Evolutionary conservation across 2,329 filamentous ascomycete species (phyloP), one percentile per base, ranked within the genome.

Genomic region (Pseudogymnoascus sp.): DNA sequence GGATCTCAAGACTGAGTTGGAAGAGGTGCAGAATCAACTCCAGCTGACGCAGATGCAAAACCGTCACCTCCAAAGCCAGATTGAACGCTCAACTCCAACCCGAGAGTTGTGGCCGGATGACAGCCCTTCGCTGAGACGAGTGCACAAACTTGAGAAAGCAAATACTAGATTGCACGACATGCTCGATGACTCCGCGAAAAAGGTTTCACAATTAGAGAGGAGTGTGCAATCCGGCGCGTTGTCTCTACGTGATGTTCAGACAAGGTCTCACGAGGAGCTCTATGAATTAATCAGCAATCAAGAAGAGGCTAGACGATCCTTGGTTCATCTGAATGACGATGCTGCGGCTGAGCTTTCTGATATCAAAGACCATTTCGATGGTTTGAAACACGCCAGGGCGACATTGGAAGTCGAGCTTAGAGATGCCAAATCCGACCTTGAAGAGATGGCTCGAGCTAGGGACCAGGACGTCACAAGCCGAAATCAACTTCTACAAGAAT

Each of bases 21-120:
- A 97, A 72, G 87, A 96, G 73, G 81, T 96, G 26, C 93, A 97
- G 72, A 97, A 95, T 72, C 91, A 96, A 72, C 82, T 97, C 59
- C 93, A 97, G 71, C 84, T 97, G 72, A 87, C 89, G 4, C 89
- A 97, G 74, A 96, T 97, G 90, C 90, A 95, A 68, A 97, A 96
- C 74, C 86, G 89, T 35, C 92, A 97, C 70, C 83, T 97, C 5
- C 90, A 96, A 71, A 92, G 85, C 70, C 92, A 97, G 71, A 78
- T 97, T 41, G 89, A 93, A 39, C 84, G 89, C 54, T 77, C 77
- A 8, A 86, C 84, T 0, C 84, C 87, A 2, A 76, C 76, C 5
- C 81, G 81, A 24, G 87, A 89, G 62, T 74, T 77, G 36, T 84
- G 79, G 72, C 78, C 85, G 62, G 88, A 93, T 40, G 87, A 94